Evolutionary conservation across 108 stramenopile species (phyloP).

Genomic region (Cyclostephanos tholiformis): DNA sequence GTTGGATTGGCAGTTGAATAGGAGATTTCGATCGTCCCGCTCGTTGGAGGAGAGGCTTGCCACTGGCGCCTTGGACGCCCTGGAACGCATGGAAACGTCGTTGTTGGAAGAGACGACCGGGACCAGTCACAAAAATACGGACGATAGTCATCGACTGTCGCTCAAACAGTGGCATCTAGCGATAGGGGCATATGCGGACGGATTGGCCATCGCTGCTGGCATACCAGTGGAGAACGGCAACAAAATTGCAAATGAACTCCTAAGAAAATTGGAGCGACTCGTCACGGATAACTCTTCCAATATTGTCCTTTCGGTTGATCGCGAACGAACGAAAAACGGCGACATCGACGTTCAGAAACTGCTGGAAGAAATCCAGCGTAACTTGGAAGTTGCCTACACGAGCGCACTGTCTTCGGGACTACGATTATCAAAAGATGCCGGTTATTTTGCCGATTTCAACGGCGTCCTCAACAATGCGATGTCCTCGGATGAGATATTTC

Average conservation of each 20-base stretch:
- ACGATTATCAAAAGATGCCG: slow-evolving; percentile 1
- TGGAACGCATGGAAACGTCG: slow-evolving; percentile 25
- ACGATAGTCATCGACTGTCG: background rate
- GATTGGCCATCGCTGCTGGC: slow-evolving; percentile 27
- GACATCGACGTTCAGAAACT: slow-evolving; percentile 6
- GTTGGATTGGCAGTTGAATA: slow-evolving; percentile 28
- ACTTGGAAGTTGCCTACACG: slow-evolving; percentile 32
- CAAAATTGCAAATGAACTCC: slow-evolving; percentile 8
- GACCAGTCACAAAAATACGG: background rate
- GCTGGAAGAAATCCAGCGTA: slow-evolving; percentile 25
- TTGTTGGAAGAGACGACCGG: background rate
- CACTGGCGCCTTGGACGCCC: slow-evolving; percentile 13
- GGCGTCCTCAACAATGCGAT: slow-evolving; percentile 27
- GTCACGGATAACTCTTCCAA: slow-evolving; percentile 14
- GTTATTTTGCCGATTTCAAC: slow-evolving; percentile 24
- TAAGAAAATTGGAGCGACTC: slow-evolving; percentile 33
- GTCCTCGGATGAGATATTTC: slow-evolving; percentile 29
- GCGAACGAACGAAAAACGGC: background rate
- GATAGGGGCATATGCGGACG: slow-evolving; percentile 38
- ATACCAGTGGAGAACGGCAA: slow-evolving; percentile 4
- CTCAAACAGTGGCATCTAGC: slow-evolving; percentile 17
- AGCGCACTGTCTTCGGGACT: slow-evolving; percentile 24
- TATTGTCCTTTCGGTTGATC: slow-evolving; percentile 20
- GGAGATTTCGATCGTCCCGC: background rate
- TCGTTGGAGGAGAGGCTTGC: slow-evolving; percentile 11